A percentile compares a stretch with the other conserved stretches of the same genome.
phyloP scores from a whole-genome alignment of 176 grass and related monocot genomes.

The Ensete glaucum region DNA sequence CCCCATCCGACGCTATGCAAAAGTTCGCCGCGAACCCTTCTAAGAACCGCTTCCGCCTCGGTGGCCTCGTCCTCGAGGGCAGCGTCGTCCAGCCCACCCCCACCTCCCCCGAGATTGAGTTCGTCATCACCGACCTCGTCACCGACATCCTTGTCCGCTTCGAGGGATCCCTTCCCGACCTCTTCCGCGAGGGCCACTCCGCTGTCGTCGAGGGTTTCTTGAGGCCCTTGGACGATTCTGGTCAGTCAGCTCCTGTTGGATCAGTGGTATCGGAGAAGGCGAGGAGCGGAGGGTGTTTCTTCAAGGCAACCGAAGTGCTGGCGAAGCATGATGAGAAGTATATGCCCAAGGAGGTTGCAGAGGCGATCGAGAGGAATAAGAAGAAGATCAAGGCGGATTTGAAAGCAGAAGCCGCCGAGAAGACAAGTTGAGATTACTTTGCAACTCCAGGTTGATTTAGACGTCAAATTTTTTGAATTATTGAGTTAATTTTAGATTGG shows the following conservation, averaged over 20 bases:
- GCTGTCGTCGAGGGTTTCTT: constrained; percentile 83
- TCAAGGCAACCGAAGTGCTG: constrained; percentile 73
- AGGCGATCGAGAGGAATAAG: constrained; percentile 88
- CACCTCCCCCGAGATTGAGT: constrained; percentile 70
- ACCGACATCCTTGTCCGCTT: constrained; percentile 87
- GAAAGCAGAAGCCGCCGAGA: background rate
- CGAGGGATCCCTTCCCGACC: constrained; percentile 77
- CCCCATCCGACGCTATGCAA: constrained; percentile 61
- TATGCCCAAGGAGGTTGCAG: constrained; percentile 97
- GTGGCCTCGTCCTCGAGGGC: constrained; percentile 86
- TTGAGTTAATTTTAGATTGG: background rate
- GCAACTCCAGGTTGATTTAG: background rate
- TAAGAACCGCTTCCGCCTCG: constrained; percentile 69
- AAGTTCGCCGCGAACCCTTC: constrained; percentile 45
- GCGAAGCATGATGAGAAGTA: constrained; percentile 99
- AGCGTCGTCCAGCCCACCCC: constrained; percentile 53
- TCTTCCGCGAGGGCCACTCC: constrained; percentile 98
- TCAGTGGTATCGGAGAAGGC: constrained; percentile 62
- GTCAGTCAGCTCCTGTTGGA: constrained; percentile 4
- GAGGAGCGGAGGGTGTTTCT: constrained; percentile 44
- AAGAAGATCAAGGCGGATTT: constrained; percentile 48
- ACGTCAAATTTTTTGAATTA: background rate
- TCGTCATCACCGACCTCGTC: constrained; percentile 87
- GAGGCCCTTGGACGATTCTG: constrained; percentile 40
- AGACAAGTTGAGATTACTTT: background rate